These are phyloP conservation scores for Aspergillus sp. DNA, from an alignment of 2,329 filamentous ascomycete genomes.

Conservation along the genomic window DNA sequence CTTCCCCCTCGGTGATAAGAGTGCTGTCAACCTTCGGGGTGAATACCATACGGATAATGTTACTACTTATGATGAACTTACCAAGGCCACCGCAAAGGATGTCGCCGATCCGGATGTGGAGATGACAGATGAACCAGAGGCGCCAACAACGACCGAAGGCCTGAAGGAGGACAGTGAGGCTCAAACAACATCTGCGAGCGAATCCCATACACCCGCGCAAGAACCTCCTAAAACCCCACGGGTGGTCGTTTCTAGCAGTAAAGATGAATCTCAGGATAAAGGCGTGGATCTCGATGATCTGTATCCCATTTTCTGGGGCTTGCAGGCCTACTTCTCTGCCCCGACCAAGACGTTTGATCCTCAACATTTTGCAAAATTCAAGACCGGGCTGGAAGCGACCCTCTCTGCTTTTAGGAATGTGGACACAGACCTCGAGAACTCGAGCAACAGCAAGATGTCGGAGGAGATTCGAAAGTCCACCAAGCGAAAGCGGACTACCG, in stretches of 20 bases:
- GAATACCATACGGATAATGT: constrained; percentile 96
- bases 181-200: constrained; percentile 21
- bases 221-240: constrained; percentile 25
- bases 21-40: constrained; percentile 92
- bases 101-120: constrained; percentile 69
- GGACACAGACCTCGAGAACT: constrained; percentile 67
- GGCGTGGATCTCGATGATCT: constrained; percentile 70
- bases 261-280: constrained; percentile 25
- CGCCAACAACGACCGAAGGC: constrained; percentile 35
- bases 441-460: constrained; percentile 56
- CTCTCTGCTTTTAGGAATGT: constrained; percentile 74
- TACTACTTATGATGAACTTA: constrained; percentile 72
- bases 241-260: constrained; percentile 26
- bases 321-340: constrained; percentile 90
- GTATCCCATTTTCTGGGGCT: constrained; percentile 90
- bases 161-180: constrained; percentile 31
- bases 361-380: constrained; percentile 66
- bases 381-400: constrained; percentile 62
- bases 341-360: constrained; percentile 78
- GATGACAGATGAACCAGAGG: constrained; percentile 43
- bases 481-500: constrained; percentile 70
- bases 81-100: constrained; percentile 36
- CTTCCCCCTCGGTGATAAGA: constrained; percentile 93
- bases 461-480: constrained; percentile 65
- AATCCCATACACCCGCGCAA: constrained; percentile 16